Evolutionary conservation across 192 early-diverging fungal genomes (phyloP), one percentile per base, ranked within the genome.

Genomic region (Cladochytrium replicatum): DNA sequence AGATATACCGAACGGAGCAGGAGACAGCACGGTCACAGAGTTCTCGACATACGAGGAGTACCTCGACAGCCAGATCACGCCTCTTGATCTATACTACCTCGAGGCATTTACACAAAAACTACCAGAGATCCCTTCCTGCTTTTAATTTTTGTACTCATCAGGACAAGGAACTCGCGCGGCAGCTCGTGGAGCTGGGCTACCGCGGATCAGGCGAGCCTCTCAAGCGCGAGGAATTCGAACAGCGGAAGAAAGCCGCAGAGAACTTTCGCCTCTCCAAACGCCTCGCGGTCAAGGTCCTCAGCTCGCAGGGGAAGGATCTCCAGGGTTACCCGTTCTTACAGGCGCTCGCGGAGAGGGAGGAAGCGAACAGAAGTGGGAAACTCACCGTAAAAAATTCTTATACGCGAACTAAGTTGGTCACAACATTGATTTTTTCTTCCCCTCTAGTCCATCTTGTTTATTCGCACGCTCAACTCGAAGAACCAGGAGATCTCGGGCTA

Each of bases 11-110:
- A 61, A 34, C 37, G 58, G 58, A 8, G 19, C 57, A 9, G 78
- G 73, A 22, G 78, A 80, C 59, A 72, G 31, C 38, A 71, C 61
- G 21, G 69, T 78, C 29, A 71, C 77, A 29, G 78, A 80, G 48
- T 80, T 76, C 60, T 68, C 66, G 15, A 75, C 69, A 1, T 80
- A 79, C 50, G 78, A 80, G 62, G 78, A 80, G 29, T 80, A 80
- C 58, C 60, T 80, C 5, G 78, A 80, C 61, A 63, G 55, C 25
- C 78, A 80, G 43, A 80, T 80, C 45, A 69, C 69, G 3, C 55
- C 74, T 0, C 31, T 74, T n/a, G 78, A 80, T 52, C 54, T 80
- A 15, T 80, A 62, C 60, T 80, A 80, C 41, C 60, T 80, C 19
- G 78, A 80, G 54, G 74, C 72, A 50, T 1, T 55, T 28, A 2